Conservation (phyloP, 1,284 basidiomycete species). For the Porogramme epimiltina region DNA sequence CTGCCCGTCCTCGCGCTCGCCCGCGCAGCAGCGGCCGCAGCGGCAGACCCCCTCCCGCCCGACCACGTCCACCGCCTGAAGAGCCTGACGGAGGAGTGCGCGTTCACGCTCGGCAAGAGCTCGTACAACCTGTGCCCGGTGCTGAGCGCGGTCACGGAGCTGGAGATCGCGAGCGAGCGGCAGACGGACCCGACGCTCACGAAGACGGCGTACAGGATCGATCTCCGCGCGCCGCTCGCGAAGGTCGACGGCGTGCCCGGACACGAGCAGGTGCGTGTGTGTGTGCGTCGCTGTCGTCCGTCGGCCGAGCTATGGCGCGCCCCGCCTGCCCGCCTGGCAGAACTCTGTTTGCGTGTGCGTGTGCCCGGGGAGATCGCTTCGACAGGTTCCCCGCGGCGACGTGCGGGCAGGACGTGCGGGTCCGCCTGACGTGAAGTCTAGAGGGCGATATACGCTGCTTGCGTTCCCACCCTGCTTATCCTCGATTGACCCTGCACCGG, state of each 20-base stretch:
- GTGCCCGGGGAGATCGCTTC: too few species aligned
- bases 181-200: slow-evolving; percentile 35
- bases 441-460: too few species aligned
- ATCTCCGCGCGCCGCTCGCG: slow-evolving; percentile 29
- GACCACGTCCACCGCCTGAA: slow-evolving; percentile 12
- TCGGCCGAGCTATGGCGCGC: too few species aligned
- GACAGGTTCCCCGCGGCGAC: too few species aligned
- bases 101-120: slow-evolving; percentile 26
- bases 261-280: slow-evolving; percentile 31
- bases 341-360: too few species aligned
- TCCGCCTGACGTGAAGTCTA: too few species aligned
- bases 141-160: slow-evolving; percentile 24
- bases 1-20: background rate
- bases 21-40: background rate
- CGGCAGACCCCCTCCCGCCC: slow-evolving; percentile 4
- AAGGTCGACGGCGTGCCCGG: slow-evolving; percentile 22
- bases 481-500: too few species aligned
- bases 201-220: slow-evolving; percentile 32
- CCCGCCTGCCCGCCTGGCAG: too few species aligned
- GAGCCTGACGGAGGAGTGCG: slow-evolving; percentile 28
- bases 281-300: too few species aligned
- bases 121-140: slow-evolving; percentile 35
- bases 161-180: slow-evolving; percentile 24
- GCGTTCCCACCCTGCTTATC: too few species aligned
- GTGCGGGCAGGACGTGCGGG: too few species aligned